Evolutionary conservation across 192 early-diverging fungal species (phyloP).

Genomic region (Phlyctochytrium arcticum): DNA sequence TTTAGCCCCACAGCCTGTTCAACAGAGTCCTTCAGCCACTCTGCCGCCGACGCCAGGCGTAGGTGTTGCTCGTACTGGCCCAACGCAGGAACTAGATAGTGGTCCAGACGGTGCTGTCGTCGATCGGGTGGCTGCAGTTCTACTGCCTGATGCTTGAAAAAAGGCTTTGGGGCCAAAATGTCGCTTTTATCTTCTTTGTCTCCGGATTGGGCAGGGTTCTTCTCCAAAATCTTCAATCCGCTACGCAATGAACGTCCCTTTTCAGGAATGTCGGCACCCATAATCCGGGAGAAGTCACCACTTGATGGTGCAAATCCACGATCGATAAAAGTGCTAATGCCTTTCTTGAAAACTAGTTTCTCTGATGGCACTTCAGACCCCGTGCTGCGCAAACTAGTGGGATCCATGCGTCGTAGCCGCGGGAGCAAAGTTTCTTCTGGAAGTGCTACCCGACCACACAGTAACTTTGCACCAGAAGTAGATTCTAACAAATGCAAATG

Average conservation of each 20-base stretch:
- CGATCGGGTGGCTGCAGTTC: background rate
- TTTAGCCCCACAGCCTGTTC: background rate
- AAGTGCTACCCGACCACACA: background rate
- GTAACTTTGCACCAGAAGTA: too few species aligned
- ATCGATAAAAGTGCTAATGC: constrained; percentile 12
- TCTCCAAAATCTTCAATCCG: too few species aligned
- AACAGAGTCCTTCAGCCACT: background rate
- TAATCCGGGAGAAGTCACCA: constrained; percentile 12
- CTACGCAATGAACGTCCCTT: too few species aligned
- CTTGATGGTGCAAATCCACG: constrained; percentile 15
- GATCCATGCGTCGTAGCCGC: background rate
- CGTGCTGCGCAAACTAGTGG: background rate
- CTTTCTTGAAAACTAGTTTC: background rate
- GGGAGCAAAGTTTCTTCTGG: constrained; percentile 24
- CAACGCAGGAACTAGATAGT: background rate
- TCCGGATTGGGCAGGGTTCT: too few species aligned
- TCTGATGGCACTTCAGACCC: background rate
- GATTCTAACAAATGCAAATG: too few species aligned
- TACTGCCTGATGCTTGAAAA: background rate
- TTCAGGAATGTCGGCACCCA: background rate
- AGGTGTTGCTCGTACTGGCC: background rate
- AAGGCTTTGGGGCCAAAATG: background rate
- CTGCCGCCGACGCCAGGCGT: background rate
- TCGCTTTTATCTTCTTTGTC: too few species aligned
- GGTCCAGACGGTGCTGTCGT: background rate